A percentile compares a stretch with the other conserved stretches of the same genome.
These are phyloP conservation scores for Scutellaria baicalensis DNA, from an alignment of 257 asterid species.

Conservation along the genomic window DNA sequence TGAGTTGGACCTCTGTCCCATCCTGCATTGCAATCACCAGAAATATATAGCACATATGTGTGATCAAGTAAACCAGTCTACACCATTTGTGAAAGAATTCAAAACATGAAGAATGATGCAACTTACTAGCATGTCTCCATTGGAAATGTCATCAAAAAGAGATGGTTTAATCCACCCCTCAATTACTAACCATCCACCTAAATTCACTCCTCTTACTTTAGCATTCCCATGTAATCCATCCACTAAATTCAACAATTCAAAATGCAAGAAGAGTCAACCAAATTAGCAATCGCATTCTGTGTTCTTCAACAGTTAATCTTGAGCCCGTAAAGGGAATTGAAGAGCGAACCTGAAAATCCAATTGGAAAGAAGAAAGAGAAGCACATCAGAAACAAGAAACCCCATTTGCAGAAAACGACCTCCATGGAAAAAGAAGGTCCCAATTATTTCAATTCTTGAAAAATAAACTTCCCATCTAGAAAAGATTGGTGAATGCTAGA, in stretches of 20 bases:
- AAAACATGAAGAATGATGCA: background rate
- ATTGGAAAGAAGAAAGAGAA: constrained; percentile 34
- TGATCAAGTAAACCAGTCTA: background rate
- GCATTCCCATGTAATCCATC: constrained; percentile 48
- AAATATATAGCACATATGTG: background rate
- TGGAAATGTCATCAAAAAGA: constrained; percentile 62
- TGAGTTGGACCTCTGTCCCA: constrained; percentile 69
- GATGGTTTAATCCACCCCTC: constrained; percentile 91
- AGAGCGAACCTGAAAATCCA: constrained; percentile 48
- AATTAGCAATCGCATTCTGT: background rate
- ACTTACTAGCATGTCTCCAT: constrained; percentile 75
- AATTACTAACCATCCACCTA: constrained; percentile 86
- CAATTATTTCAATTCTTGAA: constrained; percentile 23
- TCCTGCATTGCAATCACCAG: constrained; percentile 43
- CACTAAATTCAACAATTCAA: constrained; percentile 32
- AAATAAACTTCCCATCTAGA: constrained; percentile 13
- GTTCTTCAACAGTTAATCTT: background rate
- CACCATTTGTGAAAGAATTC: background rate
- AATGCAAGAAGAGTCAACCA: background rate
- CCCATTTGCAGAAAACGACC: constrained; percentile 43
- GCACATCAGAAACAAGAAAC: constrained; percentile 33
- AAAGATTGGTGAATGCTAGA: background rate
- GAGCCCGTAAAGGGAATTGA: background rate
- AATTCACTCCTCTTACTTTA: constrained; percentile 74
- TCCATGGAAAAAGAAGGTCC: constrained; percentile 33